Conservation (phyloP, 2,329 filamentous ascomycete genomes). For the Metarhizium robertsii region DNA sequence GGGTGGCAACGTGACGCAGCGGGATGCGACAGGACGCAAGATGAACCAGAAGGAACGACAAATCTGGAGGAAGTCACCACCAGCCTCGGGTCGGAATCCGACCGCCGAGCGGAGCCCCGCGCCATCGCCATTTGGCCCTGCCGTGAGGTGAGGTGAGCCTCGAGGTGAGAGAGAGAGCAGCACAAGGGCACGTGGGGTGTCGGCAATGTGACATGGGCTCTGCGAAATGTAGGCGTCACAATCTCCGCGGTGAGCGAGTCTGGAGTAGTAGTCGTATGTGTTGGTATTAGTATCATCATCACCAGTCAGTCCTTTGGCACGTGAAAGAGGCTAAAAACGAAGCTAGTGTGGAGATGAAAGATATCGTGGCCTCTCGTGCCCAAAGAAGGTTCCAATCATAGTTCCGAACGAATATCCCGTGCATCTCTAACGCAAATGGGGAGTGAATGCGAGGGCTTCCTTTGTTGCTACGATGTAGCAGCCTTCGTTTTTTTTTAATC, state of each 20-base stretch:
- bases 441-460: too few relatives aligned
- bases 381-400: neutral
- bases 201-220: neutral
- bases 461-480: too few relatives aligned
- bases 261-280: too few relatives aligned
- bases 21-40: neutral
- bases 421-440: too few relatives aligned
- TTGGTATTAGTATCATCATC: neutral
- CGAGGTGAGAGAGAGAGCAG: neutral
- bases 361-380: neutral
- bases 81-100: constrained; percentile 4
- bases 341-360: neutral
- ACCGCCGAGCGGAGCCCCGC: constrained; percentile 6
- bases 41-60: neutral
- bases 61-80: neutral
- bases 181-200: neutral
- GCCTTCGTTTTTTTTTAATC: too few relatives aligned
- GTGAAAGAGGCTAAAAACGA: neutral
- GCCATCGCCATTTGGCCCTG: too few relatives aligned
- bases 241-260: too few relatives aligned
- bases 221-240: too few relatives aligned
- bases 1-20: too few relatives aligned
- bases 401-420: too few relatives aligned
- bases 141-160: too few relatives aligned
- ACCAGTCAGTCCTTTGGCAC: neutral